phyloP scores from a whole-genome alignment of 2,329 filamentous ascomycete genomes.

The Westerdykella ornata region DNA sequence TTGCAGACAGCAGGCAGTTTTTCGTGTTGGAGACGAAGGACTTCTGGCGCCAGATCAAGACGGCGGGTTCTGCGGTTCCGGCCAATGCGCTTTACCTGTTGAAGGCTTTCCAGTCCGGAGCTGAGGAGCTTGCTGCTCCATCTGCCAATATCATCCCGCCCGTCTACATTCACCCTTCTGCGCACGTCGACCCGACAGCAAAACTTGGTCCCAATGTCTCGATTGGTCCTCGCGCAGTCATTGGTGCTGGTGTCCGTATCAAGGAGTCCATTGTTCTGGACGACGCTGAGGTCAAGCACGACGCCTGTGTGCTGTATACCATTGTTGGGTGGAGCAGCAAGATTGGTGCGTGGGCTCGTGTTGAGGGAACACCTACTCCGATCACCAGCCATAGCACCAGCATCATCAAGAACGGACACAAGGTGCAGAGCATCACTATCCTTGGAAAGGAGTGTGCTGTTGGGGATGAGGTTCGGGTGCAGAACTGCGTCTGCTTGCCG shows the following conservation, averaged over 20 bases:
- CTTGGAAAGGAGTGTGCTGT: constrained; percentile 93
- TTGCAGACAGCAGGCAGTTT: constrained; percentile 96
- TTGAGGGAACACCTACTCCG: constrained; percentile 88
- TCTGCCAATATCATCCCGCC: constrained; percentile 84
- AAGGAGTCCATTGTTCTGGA: constrained; percentile 96
- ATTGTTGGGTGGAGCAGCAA: constrained; percentile 97
- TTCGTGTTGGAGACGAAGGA: constrained; percentile 98
- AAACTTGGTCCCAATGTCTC: constrained; percentile 97
- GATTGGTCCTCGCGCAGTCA: constrained; percentile 77
- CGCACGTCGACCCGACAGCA: constrained; percentile 83
- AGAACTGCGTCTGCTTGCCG: constrained; percentile 95
- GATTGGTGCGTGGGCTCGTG: constrained; percentile 94
- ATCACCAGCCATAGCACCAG: constrained; percentile 84
- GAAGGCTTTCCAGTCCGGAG: constrained; percentile 79
- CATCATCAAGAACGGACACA: constrained; percentile 95
- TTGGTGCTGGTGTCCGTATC: constrained; percentile 82
- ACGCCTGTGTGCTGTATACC: constrained; percentile 88
- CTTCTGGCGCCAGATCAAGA: constrained; percentile 99
- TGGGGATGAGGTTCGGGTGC: constrained; percentile 87
- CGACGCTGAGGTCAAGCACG: constrained; percentile 92
- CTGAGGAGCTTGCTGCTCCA: constrained; percentile 72
- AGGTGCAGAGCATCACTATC: constrained; percentile 97
- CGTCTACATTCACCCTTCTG: constrained; percentile 91
- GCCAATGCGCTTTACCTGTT: constrained; percentile 95
- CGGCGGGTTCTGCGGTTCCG: constrained; percentile 90